Percentiles rank a stretch among this genome's conserved stretches.
These are phyloP conservation scores for Pilaira anomala DNA, from an alignment of 192 early-diverging fungal species.

Conservation along the genomic window DNA sequence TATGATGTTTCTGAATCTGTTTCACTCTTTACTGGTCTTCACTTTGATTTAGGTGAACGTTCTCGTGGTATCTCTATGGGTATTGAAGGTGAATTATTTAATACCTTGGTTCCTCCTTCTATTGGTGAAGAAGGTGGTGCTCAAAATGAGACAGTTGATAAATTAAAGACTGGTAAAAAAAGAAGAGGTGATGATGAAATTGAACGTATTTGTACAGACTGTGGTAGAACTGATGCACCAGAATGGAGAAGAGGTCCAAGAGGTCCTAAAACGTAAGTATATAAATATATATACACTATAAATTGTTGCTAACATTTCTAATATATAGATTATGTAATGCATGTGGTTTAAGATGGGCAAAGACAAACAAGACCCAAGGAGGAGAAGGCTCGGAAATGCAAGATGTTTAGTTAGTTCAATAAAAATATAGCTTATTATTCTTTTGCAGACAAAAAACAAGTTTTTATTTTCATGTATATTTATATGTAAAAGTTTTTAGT, in stretches of 20 bases:
- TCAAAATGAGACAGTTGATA: background rate
- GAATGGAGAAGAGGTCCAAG: conserved; percentile 44
- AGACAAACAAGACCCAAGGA: conserved; percentile 13
- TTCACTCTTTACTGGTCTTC: conserved; percentile 28
- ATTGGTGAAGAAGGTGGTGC: background rate
- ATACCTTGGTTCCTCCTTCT: conserved; percentile 2
- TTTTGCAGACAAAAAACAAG: background rate
- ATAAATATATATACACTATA: background rate
- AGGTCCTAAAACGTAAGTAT: conserved; percentile 40
- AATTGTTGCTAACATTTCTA: background rate
- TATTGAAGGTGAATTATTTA: conserved; percentile 23
- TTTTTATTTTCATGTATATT: background rate
- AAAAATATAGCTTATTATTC: too few species aligned
- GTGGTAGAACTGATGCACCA: conserved; percentile 44
- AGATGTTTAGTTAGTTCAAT: background rate
- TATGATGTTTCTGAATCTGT: conserved; percentile 23
- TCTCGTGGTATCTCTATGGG: conserved; percentile 32
- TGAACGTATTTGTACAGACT: conserved; percentile 45
- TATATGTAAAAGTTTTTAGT: background rate
- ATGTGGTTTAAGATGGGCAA: conserved; percentile 41
- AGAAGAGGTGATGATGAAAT: conserved; percentile 16
- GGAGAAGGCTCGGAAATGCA: conserved; percentile 9
- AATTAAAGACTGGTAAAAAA: conserved; percentile 16
- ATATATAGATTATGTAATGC: conserved; percentile 38
- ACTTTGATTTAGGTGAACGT: conserved; percentile 27